Conservation (phyloP, 306 rosid genomes). For the Vigna radiata region DNA sequence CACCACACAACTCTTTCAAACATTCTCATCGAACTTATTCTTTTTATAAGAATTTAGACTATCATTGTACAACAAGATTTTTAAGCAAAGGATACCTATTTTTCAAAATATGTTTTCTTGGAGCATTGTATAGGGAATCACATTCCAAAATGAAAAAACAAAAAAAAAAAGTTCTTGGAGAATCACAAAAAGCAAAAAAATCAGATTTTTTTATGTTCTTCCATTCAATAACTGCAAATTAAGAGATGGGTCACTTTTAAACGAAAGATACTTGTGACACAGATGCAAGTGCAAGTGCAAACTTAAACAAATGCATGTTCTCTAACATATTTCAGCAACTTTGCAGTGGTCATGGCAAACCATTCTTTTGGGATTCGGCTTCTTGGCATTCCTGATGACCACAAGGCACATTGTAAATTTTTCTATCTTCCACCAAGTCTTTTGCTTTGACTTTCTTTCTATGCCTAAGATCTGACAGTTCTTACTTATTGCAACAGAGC, state of each 20-base stretch:
- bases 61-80: slow-evolving; percentile 39
- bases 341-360: slow-evolving; percentile 99
- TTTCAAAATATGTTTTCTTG: slow-evolving; percentile 30
- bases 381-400: slow-evolving; percentile 68
- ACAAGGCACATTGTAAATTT: slow-evolving; percentile 83
- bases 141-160: slow-evolving; percentile 32
- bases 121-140: slow-evolving; percentile 21
- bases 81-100: slow-evolving; percentile 36
- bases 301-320: not conserved
- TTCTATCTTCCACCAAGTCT: slow-evolving; percentile 5
- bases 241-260: slow-evolving; percentile 11
- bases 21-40: slow-evolving; percentile 46
- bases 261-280: slow-evolving; percentile 26
- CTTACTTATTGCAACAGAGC: slow-evolving; percentile 62
- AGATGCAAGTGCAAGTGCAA: not conserved
- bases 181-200: not conserved
- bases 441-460: not conserved
- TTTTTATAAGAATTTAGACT: not conserved
- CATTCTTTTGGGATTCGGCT: slow-evolving; percentile 70
- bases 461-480: slow-evolving; percentile 17
- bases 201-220: not conserved
- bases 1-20: slow-evolving; percentile 42
- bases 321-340: slow-evolving; percentile 34
- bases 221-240: not conserved
- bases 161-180: not conserved